Evolutionary conservation across 805 yeast species (phyloP), one percentile per base, ranked within the genome.

Genomic region (Teunomyces lycoperdinae): DNA sequence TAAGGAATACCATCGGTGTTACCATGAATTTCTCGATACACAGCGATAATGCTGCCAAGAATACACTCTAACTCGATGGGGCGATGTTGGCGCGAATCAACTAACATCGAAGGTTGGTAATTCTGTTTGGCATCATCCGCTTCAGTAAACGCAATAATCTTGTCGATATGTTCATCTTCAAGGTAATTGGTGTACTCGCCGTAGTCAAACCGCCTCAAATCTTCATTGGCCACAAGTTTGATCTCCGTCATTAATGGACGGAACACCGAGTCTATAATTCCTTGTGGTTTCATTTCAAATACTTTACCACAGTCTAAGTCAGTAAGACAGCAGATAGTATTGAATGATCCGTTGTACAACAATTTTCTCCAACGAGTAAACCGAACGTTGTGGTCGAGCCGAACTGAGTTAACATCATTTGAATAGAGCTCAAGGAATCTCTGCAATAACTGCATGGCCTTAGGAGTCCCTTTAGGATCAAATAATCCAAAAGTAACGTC

Each of bases 21-120:
- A 26, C 30, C 41, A 20, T 38, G 41, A 5, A 38, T 26, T 9
- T 45, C 29, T 6, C 26, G 34, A 41, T 44, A 42, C 26, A 42
- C 42, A 1, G 16, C 9, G 26, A 49, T 32, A 13, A 49, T 26
- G 27, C 84, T 87, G 3, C 92, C 91, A 44, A 86, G 67, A 50
- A 88, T 84, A 17, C 79, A 85, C 57, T 87, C 90, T 27, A 83
- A 64, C 63, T 88, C 95, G 54, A 87, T 77, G 42, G 82, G 81
- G 58, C 85, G 83, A 24, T 83, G 81, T 53, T 84, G 83, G 44
- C 78, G 68, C 16, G 76, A 75, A 58, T 86, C 94, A 9, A 84
- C 85, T 51, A 78, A 67, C 92, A 86, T 86, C 3, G 90, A 84
- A 2, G 92, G 92, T 44, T 76, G 73, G 61, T 79, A 86, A 66